phyloP scores from a whole-genome alignment of 2,329 filamentous ascomycete genomes.

The Pseudogymnoascus sp. region DNA sequence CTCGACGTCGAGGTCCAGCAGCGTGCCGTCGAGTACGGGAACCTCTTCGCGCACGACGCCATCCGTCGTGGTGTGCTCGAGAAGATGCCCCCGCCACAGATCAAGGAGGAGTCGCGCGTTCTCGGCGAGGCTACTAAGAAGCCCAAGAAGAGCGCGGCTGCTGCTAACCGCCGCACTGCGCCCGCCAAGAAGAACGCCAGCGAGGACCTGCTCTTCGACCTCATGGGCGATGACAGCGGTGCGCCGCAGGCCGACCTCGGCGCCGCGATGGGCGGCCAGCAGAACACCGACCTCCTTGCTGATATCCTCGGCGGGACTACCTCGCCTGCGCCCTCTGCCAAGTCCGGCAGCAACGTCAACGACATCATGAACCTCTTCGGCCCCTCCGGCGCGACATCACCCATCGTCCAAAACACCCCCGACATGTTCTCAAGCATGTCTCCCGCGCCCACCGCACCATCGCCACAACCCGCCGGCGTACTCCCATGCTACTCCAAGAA shows the following conservation, averaged over 20 bases:
- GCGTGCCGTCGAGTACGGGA: conserved; percentile 88
- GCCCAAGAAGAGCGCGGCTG: conserved; percentile 54
- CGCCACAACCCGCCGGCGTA: conserved; percentile 41
- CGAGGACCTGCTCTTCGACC: conserved; percentile 82
- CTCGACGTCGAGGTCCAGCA: conserved; percentile 95
- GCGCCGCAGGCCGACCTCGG: conserved; percentile 51
- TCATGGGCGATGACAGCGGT: conserved; percentile 72
- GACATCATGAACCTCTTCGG: conserved; percentile 91
- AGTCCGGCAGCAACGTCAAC: conserved; percentile 49
- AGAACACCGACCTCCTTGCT: conserved; percentile 62
- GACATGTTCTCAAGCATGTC: conserved; percentile 45
- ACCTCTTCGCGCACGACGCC: conserved; percentile 84
- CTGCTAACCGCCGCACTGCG: conserved; percentile 65
- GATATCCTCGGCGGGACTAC: conserved; percentile 77
- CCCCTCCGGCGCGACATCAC: conserved; percentile 38
- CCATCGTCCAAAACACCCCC: conserved; percentile 38
- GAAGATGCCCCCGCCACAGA: conserved; percentile 96
- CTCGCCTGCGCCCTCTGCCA: conserved; percentile 37
- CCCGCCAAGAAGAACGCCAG: conserved; percentile 75
- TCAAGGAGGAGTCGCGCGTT: conserved; percentile 88
- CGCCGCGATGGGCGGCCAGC: conserved; percentile 41
- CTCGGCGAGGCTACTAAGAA: conserved; percentile 72
- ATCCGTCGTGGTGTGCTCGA: conserved; percentile 86
- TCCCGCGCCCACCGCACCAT: conserved; percentile 33
- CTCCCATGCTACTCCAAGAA: conserved; percentile 82